Percentiles rank a stretch among this genome's conserved stretches.
Evolutionary conservation across 2,329 filamentous ascomycete species (phyloP).

Genomic region (Emergomyces africanus): DNA sequence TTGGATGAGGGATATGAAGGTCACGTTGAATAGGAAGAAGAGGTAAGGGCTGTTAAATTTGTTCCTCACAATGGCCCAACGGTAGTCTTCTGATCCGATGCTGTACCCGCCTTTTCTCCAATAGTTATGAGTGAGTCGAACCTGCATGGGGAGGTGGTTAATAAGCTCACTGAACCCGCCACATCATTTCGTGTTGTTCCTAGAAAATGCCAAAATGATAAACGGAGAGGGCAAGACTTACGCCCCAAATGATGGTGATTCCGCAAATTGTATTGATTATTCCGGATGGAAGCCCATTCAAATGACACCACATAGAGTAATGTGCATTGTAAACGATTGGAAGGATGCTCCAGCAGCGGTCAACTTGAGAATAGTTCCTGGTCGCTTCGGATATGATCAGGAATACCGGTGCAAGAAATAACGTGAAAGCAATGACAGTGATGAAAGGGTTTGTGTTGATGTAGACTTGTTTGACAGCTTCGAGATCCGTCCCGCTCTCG

Average conservation of each 20-base stretch:
- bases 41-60: constrained; percentile 56
- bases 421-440: constrained; percentile 56
- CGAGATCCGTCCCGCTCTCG: constrained; percentile 46
- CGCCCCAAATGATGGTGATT: constrained; percentile 67
- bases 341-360: constrained; percentile 81
- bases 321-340: constrained; percentile 80
- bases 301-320: constrained; percentile 67
- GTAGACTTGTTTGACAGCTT: constrained; percentile 59
- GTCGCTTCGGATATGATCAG: constrained; percentile 72
- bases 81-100: constrained; percentile 85
- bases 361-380: constrained; percentile 92
- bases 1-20: constrained; percentile 81
- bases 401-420: constrained; percentile 59
- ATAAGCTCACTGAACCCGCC: not conserved
- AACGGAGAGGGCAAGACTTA: constrained; percentile 32
- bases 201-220: not conserved
- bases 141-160: constrained; percentile 29
- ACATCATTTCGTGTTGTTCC: not conserved
- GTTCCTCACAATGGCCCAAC: constrained; percentile 67
- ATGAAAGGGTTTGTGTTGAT: constrained; percentile 75
- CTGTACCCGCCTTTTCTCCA: constrained; percentile 88
- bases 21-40: constrained; percentile 75
- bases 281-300: constrained; percentile 56
- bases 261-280: constrained; percentile 60
- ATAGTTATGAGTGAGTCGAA: constrained; percentile 87